These are phyloP conservation scores for Wickerhamomyces chambardii DNA, from an alignment of 805 yeast species.

Conservation along the genomic window DNA sequence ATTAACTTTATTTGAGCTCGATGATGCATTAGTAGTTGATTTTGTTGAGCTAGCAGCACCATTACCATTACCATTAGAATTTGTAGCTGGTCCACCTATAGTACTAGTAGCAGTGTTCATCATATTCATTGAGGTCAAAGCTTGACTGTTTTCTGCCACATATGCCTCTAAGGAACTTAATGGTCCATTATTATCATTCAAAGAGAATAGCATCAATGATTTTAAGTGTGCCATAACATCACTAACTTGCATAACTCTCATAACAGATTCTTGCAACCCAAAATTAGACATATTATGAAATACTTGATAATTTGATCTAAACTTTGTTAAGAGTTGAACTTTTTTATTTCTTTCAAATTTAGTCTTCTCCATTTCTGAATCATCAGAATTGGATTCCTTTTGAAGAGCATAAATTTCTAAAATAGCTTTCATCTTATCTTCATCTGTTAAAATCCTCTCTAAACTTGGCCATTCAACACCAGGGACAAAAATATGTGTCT, in stretches of 20 bases:
- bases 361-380: constrained; percentile 2
- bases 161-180: constrained; percentile 40
- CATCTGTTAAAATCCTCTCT: constrained; percentile 29
- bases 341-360: constrained; percentile 3
- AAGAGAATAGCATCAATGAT: constrained; percentile 53
- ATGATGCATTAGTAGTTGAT: constrained; percentile 8
- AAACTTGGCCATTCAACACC: constrained; percentile 35
- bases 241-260: constrained; percentile 66
- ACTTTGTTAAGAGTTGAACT: constrained; percentile 16
- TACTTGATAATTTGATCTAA: constrained; percentile 32
- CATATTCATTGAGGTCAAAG: background rate
- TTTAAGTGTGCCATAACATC: constrained; percentile 70
- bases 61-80: background rate
- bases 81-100: background rate
- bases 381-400: background rate
- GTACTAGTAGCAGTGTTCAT: no score
- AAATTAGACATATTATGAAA: constrained; percentile 39
- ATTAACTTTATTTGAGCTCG: no score
- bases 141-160: constrained; percentile 11
- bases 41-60: constrained; percentile 2
- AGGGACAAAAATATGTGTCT: constrained; percentile 36
- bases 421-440: constrained; percentile 9
- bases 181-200: constrained; percentile 42
- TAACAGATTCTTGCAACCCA: constrained; percentile 58
- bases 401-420: constrained; percentile 3